Evolutionary conservation across 169 alveolate species (phyloP).

Genomic region (Cytauxzoon felis): DNA sequence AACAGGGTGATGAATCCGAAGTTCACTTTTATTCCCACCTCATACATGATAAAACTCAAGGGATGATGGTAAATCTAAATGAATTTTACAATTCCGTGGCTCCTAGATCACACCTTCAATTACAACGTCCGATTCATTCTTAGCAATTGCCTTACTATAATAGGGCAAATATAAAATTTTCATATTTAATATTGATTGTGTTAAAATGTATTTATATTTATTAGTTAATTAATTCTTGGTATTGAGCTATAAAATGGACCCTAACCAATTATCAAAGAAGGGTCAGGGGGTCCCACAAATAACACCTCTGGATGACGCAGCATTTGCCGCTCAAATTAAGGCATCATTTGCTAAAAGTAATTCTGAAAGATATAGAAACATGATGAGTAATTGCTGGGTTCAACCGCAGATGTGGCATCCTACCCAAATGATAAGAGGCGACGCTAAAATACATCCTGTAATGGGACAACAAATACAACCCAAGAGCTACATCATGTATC

Average conservation of each 20-base stretch:
- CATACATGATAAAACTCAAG: conserved; percentile 74
- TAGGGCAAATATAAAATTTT: no score
- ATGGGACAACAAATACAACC: conserved; percentile 19
- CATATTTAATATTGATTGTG: no score
- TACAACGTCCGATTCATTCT: no score
- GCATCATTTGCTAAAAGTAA: neutral
- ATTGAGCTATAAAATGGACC: no score
- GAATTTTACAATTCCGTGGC: conserved; percentile 65
- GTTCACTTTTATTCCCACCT: conserved; percentile 65
- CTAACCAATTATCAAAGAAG: no score
- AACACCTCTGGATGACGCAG: conserved; percentile 14
- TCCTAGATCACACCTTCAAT: conserved; percentile 29
- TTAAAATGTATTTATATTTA: no score
- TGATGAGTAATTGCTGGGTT: conserved; percentile 14
- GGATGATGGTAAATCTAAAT: conserved; percentile 73
- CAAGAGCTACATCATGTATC: neutral
- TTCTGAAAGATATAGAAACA: neutral
- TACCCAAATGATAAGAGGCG: neutral
- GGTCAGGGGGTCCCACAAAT: no score
- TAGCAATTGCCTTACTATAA: no score
- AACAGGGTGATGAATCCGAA: conserved; percentile 79
- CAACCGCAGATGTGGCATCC: conserved; percentile 33
- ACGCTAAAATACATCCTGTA: neutral
- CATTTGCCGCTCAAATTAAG: neutral
- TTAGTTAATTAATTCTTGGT: no score